Conservation (phyloP, 2,329 filamentous ascomycete genomes). For the Epichloe gansuensis region DNA sequence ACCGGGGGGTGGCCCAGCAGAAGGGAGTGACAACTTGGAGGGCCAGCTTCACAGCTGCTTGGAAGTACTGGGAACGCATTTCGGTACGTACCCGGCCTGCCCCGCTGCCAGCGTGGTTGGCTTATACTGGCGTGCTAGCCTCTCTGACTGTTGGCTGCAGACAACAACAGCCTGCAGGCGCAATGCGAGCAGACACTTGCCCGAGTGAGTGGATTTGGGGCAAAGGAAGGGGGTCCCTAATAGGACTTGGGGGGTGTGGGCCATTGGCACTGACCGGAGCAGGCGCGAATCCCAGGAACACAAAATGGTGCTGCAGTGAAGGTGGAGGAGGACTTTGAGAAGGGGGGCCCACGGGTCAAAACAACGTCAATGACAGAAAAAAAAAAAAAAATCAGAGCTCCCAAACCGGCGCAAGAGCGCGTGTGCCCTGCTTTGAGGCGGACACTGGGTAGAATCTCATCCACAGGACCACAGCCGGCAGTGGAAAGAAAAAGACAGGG, state of each 20-base stretch:
- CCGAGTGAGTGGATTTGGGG: not conserved
- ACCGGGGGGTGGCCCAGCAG: conserved; percentile 2
- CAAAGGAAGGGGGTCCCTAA: not conserved
- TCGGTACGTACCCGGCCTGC: conserved; percentile 5
- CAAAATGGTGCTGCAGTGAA: not conserved
- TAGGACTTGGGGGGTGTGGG: not conserved
- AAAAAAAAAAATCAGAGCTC: conserved; percentile 6
- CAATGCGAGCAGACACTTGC: not conserved
- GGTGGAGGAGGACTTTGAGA: not conserved
- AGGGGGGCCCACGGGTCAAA: too few species aligned
- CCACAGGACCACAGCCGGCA: conserved; percentile 1
- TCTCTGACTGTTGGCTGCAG: not conserved
- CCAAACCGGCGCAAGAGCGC: conserved; percentile 9
- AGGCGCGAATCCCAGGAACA: conserved; percentile 1
- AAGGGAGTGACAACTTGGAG: conserved; percentile 1
- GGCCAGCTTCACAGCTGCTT: not conserved
- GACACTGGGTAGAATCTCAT: not conserved
- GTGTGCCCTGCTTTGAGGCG: conserved; percentile 4
- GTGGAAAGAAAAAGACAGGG: not conserved
- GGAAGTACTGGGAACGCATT: conserved; percentile 1
- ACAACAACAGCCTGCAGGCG: not conserved
- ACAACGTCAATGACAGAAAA: not conserved
- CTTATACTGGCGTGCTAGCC: not conserved
- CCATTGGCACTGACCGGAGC: not conserved
- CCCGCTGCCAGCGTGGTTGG: not conserved